A percentile compares a stretch with the other conserved stretches of the same genome.
Conservation (phyloP, 345 rosid genomes). For the Moricandia arvensis region DNA sequence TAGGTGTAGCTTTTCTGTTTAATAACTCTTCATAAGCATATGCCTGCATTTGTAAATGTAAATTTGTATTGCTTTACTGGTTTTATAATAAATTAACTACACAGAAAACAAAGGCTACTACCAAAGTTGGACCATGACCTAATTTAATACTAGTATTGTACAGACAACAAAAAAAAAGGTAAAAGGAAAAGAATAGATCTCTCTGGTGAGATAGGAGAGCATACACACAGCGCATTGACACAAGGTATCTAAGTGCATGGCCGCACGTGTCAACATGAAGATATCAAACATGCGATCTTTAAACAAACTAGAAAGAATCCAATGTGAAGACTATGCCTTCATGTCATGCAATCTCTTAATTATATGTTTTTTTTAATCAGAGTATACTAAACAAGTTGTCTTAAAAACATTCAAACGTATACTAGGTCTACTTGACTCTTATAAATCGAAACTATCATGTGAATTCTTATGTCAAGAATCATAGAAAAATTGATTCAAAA, state of each 20-base stretch:
- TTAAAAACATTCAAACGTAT: background rate
- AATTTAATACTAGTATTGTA: background rate
- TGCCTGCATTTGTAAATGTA: background rate
- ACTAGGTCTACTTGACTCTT: background rate
- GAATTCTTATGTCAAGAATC: background rate
- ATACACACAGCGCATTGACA: slow-evolving; percentile 19
- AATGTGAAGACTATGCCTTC: slow-evolving; percentile 26
- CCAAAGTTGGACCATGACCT: slow-evolving; percentile 4
- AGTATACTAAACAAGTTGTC: slow-evolving; percentile 8
- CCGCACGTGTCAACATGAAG: slow-evolving; percentile 39
- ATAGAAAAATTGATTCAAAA: background rate
- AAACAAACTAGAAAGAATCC: slow-evolving; percentile 26
- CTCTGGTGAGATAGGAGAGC: slow-evolving; percentile 13
- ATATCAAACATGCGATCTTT: slow-evolving; percentile 13
- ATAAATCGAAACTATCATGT: background rate
- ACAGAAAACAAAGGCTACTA: background rate
- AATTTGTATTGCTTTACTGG: background rate
- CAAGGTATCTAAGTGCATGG: slow-evolving; percentile 37
- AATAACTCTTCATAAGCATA: slow-evolving; percentile 8
- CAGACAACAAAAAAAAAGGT: background rate
- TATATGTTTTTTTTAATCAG: background rate
- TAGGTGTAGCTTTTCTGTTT: slow-evolving; percentile 11
- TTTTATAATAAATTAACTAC: background rate
- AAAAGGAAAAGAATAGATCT: slow-evolving; percentile 23
- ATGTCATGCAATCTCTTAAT: slow-evolving; percentile 24